phyloP scores from a whole-genome alignment of 768 basidiomycete genomes.

The Lactifluus pinguis region DNA sequence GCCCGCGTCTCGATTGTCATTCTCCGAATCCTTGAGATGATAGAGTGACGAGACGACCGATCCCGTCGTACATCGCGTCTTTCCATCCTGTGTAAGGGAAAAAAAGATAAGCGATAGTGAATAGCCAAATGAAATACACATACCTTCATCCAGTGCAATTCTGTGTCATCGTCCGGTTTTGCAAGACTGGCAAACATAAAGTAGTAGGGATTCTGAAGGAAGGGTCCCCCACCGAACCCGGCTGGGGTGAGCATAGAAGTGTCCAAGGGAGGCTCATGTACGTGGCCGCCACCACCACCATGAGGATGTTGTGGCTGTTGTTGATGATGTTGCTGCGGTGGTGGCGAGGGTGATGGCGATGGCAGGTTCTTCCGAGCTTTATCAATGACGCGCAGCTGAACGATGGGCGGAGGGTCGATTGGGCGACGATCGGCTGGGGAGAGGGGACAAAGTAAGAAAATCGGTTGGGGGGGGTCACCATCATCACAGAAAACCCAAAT shows the following conservation, averaged over 20 bases:
- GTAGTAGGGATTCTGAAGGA: conserved; percentile 87
- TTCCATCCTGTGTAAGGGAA: conserved; percentile 52
- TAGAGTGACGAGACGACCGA: conserved; percentile 86
- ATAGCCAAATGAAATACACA: conserved; percentile 3
- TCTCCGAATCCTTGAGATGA: conserved; percentile 66
- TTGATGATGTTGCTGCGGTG: conserved; percentile 3
- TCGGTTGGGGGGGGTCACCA: not conserved
- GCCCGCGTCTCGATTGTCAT: conserved; percentile 62
- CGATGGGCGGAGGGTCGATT: conserved; percentile 93
- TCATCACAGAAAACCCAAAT: not conserved
- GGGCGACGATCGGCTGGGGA: conserved; percentile 81
- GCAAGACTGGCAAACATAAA: conserved; percentile 93
- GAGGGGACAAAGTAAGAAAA: conserved; percentile 1
- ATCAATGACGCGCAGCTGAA: conserved; percentile 87
- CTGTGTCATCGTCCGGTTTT: conserved; percentile 80
- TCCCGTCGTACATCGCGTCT: conserved; percentile 86
- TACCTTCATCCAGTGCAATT: conserved; percentile 81
- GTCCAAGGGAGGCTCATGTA: conserved; percentile 5
- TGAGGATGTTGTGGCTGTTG: conserved; percentile 5
- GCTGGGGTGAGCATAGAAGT: conserved; percentile 17
- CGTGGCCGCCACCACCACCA: not conserved
- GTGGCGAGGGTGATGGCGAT: conserved; percentile 18
- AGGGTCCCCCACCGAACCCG: conserved; percentile 43
- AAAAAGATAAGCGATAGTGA: not conserved
- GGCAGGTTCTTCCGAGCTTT: conserved; percentile 31